A percentile compares a stretch with the other conserved stretches of the same genome.
phyloP scores from a whole-genome alignment of 345 rosid species.

The Moringa oleifera region DNA sequence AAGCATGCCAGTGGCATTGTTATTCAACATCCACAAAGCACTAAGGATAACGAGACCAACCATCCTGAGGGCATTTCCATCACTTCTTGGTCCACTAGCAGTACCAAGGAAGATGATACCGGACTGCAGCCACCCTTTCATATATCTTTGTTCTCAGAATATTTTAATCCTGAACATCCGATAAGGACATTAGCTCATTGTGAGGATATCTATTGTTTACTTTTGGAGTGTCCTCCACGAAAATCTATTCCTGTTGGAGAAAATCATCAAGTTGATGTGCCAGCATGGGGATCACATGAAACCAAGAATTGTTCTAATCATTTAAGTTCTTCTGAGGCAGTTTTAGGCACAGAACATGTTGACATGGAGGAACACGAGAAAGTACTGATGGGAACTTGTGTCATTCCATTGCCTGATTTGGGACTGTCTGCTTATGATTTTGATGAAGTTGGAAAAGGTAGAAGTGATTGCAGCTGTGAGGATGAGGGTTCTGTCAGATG shows the following conservation, averaged over 20 bases:
- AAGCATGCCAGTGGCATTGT: conserved; percentile 13
- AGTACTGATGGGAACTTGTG: conserved; percentile 50
- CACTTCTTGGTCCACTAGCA: conserved; percentile 23
- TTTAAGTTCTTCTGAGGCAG: conserved; percentile 11
- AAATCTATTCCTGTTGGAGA: conserved; percentile 56
- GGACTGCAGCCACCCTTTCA: conserved; percentile 20
- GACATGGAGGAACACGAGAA: conserved; percentile 23
- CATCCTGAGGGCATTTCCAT: conserved; percentile 17
- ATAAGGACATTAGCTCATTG: conserved; percentile 19
- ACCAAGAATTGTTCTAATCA: conserved; percentile 3
- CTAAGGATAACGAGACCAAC: conserved; percentile 16
- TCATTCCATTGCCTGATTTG: conserved; percentile 49
- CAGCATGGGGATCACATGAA: conserved; percentile 23
- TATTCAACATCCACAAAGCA: conserved; percentile 11
- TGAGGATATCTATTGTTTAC: conserved; percentile 27
- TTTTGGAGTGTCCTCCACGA: conserved; percentile 31
- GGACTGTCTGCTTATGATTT: conserved; percentile 12
- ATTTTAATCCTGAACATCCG: conserved; percentile 20
- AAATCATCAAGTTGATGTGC: conserved; percentile 65
- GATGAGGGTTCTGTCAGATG: conserved; percentile 58
- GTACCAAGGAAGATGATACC: conserved; percentile 28
- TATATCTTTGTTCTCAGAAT: conserved; percentile 19
- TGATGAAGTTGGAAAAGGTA: conserved; percentile 32
- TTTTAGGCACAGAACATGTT: neutral
- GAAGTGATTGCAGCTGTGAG: conserved; percentile 48